Evolutionary conservation across 2,329 filamentous ascomycete genomes (phyloP).

Genomic region (Penicillium sp.): DNA sequence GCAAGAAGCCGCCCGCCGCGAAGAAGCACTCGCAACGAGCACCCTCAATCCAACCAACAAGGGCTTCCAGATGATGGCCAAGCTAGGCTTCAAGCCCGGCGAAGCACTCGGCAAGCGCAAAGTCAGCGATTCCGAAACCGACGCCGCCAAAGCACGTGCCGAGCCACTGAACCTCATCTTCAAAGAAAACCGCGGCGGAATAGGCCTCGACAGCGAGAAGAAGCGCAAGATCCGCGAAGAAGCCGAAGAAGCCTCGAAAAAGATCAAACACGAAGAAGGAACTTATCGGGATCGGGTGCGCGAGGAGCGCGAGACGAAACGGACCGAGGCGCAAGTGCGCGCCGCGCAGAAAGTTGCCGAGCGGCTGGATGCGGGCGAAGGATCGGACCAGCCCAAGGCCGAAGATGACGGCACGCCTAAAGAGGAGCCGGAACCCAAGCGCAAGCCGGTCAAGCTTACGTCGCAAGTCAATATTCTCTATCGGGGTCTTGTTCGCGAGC

Average conservation of each 20-base stretch:
- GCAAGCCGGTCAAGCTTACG: conserved; percentile 51
- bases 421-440: conserved; percentile 9
- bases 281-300: conserved; percentile 75
- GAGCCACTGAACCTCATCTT: conserved; percentile 77
- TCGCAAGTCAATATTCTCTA: conserved; percentile 76
- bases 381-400: conserved; percentile 32
- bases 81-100: conserved; percentile 84
- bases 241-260: conserved; percentile 60
- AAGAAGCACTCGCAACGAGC: conserved; percentile 74
- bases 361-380: conserved; percentile 63
- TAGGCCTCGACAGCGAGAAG: conserved; percentile 80
- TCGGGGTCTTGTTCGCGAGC: conserved; percentile 70
- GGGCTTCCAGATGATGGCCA: conserved; percentile 94
- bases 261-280: conserved; percentile 63
- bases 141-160: conserved; percentile 45
- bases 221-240: conserved; percentile 74
- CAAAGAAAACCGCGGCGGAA: conserved; percentile 79
- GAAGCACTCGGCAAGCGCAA: conserved; percentile 69
- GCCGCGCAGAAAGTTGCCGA: conserved; percentile 84
- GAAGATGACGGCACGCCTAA: conserved; percentile 23
- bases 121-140: conserved; percentile 20
- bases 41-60: conserved; percentile 76
- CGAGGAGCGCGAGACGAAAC: conserved; percentile 68
- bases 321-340: conserved; percentile 68
- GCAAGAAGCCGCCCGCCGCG: conserved; percentile 70